A percentile compares a stretch with the other conserved stretches of the same genome.
Conservation (phyloP, 2,329 filamentous ascomycete species). For the Botrytis squamosa region DNA sequence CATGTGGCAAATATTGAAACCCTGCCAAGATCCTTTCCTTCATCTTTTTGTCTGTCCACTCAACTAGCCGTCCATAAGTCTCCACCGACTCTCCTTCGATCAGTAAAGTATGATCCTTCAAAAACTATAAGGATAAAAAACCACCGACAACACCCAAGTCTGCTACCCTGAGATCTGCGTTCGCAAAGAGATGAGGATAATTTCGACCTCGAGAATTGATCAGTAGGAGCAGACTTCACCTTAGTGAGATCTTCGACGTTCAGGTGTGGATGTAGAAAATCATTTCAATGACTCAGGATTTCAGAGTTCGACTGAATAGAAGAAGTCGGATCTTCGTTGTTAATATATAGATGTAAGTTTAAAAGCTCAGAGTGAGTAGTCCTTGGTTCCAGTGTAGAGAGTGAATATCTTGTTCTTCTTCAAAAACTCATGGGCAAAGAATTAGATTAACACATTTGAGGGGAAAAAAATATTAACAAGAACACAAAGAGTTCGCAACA, state of each 20-base stretch:
- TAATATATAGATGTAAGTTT: not conserved
- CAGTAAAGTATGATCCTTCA: not conserved
- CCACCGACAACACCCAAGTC: not conserved
- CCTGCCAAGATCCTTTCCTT: not conserved
- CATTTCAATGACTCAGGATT: not conserved
- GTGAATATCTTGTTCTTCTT: not conserved
- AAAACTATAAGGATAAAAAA: fast-evolving
- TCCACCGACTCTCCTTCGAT: not conserved
- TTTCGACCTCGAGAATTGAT: not conserved
- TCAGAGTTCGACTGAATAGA: not conserved
- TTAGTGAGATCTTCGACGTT: not conserved
- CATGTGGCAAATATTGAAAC: not conserved
- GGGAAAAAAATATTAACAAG: too few relatives aligned
- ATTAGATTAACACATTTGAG: too few relatives aligned
- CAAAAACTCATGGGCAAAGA: too few relatives aligned
- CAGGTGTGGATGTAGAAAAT: not conserved
- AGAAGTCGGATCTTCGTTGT: not conserved
- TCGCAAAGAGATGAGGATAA: not conserved
- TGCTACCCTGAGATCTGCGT: not conserved
- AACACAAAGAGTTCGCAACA: not conserved
- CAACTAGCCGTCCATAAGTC: not conserved
- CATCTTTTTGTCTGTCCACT: not conserved
- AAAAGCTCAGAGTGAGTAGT: not conserved
- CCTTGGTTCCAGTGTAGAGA: not conserved
- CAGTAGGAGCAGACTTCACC: not conserved